Conservation (phyloP, 1,284 basidiomycete genomes). For the Taiwanofungus camphoratus region DNA sequence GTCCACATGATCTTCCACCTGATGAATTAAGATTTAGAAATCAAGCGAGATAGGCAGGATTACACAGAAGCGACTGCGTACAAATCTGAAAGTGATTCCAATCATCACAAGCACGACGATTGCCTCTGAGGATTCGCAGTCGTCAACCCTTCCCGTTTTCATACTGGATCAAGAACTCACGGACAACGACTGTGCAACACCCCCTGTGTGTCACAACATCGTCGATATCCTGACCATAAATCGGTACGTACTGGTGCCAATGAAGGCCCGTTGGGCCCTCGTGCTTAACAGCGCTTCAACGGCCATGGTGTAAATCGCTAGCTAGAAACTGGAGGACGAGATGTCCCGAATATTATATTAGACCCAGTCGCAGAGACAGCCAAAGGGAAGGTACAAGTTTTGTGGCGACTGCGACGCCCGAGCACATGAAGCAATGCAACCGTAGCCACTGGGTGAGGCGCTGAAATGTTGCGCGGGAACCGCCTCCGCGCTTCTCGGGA, state of each 20-base stretch:
- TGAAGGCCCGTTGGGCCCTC: conserved; percentile 59
- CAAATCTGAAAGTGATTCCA: conserved; percentile 33
- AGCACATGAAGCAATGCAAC: no score
- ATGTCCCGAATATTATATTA: no score
- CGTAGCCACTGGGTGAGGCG: no score
- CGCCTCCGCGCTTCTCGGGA: no score
- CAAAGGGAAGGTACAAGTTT: no score
- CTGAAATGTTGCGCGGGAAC: no score
- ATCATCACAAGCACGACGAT: conserved; percentile 43
- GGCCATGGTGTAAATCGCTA: conserved; percentile 42
- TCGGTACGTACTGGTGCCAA: conserved; percentile 48
- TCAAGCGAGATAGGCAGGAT: background rate
- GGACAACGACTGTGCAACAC: conserved; percentile 21
- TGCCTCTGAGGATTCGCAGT: conserved; percentile 41
- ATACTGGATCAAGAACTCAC: conserved; percentile 18
- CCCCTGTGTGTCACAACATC: background rate
- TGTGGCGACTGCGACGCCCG: no score
- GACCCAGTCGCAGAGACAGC: no score
- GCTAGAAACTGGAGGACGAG: no score
- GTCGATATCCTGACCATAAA: background rate
- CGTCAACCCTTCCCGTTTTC: background rate
- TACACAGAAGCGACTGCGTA: conserved; percentile 17
- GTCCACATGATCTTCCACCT: conserved; percentile 52
- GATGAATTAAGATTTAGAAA: conserved; percentile 6
- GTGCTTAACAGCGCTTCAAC: conserved; percentile 61